Base-by-base conservation (phyloP, 1,284 basidiomycete species). In the Apiotrichum domesticum region DNA sequence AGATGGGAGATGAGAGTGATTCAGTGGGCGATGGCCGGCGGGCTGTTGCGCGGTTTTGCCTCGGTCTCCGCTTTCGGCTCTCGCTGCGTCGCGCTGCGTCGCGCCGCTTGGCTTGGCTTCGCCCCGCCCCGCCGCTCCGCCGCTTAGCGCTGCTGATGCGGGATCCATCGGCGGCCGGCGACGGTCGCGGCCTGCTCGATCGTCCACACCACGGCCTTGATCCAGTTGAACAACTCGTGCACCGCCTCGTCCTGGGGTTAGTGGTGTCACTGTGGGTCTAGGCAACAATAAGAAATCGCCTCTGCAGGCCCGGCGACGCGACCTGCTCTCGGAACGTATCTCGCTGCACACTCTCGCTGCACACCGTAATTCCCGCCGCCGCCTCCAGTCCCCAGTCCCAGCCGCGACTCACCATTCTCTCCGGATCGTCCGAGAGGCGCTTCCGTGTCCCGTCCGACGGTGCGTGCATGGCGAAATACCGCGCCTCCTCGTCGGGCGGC, bases 121-220 rank as follows among this genome's bases (percentile, higher is more conserved):
- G 21, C 21, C 21, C 21, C 21, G 21, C 21, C 21, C 21, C 21
- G 21, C 21, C 21, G 21, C 21, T 21, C 21, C 21, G 21, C 21
- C 21, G 21, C 21, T 21, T 21, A 21, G 21, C 21, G 21, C 21
- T 21, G 21, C 21, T 21, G 21, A 21, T 21, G 21, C 21, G 21
- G 21, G 21, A 21, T 21, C 21, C 21, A 21, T 21, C 21, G 21
- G 21, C 67, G 58, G 1, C 71, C 71, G 41, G 73, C 69, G 35
- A 73, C 72, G 41, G 72, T 68, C 6, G 74, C 75, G 14, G 73
- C 71, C 61, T 77, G 75, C 58, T 76, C 74, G 46, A 74, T 76
- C 34, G 74, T 73, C 74, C 74, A 77, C 34, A 76, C 72, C 47
- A 76, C 72, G 1, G 73, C 70, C 63, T 77, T 77, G 52, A 77